Percentiles rank a stretch among this genome's conserved stretches.
phyloP scores from a whole-genome alignment of 1,139 yeast species.

The Suhomyces anneliseae region DNA sequence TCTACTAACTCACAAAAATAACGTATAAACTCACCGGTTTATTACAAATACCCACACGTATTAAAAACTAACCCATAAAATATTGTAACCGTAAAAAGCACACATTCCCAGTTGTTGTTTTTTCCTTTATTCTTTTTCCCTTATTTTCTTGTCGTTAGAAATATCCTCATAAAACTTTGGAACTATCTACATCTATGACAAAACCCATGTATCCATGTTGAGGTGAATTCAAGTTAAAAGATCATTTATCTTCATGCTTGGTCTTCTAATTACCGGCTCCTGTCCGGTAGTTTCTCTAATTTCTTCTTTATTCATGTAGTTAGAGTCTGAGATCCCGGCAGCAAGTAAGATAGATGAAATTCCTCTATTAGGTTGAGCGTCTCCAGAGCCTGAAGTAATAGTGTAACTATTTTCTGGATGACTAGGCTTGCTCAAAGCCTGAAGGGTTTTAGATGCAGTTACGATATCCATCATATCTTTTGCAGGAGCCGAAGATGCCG shows the following conservation, averaged over 20 bases:
- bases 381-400: slow-evolving; percentile 3
- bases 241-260: slow-evolving; percentile 17
- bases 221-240: slow-evolving; percentile 12
- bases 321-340: slow-evolving; percentile 12
- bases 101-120: too few relatives aligned
- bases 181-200: too few relatives aligned
- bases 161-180: too few relatives aligned
- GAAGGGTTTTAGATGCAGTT: slow-evolving; percentile 43
- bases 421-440: slow-evolving; percentile 25
- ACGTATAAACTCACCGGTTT: too few relatives aligned
- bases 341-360: slow-evolving; percentile 18
- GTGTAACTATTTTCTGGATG: slow-evolving; percentile 6
- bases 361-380: slow-evolving; percentile 9
- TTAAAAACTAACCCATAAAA: too few relatives aligned
- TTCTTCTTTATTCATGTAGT: not conserved
- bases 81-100: too few relatives aligned
- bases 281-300: slow-evolving; percentile 5
- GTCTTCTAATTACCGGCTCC: slow-evolving; percentile 9
- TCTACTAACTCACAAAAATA: too few relatives aligned
- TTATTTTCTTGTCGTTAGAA: too few relatives aligned
- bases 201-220: too few relatives aligned
- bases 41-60: too few relatives aligned
- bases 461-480: slow-evolving; percentile 35
- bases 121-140: too few relatives aligned
- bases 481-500: not conserved